These are phyloP conservation scores for Ophiostoma ips DNA, from an alignment of 2,329 filamentous ascomycete species.

Conservation along the genomic window DNA sequence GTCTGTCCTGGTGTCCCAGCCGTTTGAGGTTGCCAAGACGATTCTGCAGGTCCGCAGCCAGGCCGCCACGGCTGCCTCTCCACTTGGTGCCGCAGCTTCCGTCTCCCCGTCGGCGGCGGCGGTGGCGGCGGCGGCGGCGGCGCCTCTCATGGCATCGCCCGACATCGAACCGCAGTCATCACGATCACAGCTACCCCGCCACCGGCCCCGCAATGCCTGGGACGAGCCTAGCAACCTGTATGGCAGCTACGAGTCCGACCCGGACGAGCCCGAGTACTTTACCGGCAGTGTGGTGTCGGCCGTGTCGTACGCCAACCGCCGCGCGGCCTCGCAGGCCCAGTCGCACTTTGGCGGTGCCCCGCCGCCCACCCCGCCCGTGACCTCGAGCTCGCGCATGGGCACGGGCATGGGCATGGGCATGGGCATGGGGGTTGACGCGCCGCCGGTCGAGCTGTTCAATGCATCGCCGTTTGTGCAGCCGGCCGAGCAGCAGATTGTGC, in stretches of 20 bases:
- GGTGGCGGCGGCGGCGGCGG: too few relatives aligned
- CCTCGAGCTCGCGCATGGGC: not conserved
- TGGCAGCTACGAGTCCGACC: slow-evolving; percentile 54
- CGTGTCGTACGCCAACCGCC: slow-evolving; percentile 8
- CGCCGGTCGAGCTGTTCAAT: not conserved
- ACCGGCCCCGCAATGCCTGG: not conserved
- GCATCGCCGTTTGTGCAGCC: slow-evolving; percentile 17
- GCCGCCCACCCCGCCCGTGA: not conserved
- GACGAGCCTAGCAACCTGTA: slow-evolving; percentile 15
- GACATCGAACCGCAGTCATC: not conserved
- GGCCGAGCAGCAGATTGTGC: slow-evolving; percentile 47
- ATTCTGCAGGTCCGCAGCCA: slow-evolving; percentile 64
- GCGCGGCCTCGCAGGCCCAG: not conserved
- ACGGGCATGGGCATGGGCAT: not conserved
- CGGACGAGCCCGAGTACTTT: slow-evolving; percentile 75
- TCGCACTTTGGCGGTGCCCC: not conserved
- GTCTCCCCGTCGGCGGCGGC: too few relatives aligned
- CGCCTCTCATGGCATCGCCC: slow-evolving; percentile 7
- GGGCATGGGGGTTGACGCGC: not conserved
- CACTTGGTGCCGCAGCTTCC: not conserved
- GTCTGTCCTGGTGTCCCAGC: slow-evolving; percentile 77
- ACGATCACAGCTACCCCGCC: not conserved
- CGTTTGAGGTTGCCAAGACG: slow-evolving; percentile 93
- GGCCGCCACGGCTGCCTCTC: slow-evolving; percentile 27
- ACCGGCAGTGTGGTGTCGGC: slow-evolving; percentile 38